A percentile compares a stretch with the other conserved stretches of the same genome.
Conservation (phyloP, 768 basidiomycete species). For the Lactarius vividus region DNA sequence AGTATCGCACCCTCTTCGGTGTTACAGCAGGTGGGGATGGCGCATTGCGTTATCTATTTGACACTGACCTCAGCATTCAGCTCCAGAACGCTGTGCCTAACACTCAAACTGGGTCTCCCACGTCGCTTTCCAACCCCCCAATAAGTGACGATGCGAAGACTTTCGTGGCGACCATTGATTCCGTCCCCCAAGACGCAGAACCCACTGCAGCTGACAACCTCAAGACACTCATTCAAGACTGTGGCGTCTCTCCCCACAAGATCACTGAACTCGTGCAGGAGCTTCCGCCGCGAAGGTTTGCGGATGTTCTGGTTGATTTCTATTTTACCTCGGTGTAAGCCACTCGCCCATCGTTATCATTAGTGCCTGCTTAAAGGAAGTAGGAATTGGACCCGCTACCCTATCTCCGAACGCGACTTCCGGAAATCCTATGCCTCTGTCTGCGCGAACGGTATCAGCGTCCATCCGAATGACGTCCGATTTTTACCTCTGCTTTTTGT, state of each 20-base stretch:
- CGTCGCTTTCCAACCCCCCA: slow-evolving; percentile 18
- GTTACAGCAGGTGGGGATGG: slow-evolving; percentile 62
- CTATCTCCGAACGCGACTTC: slow-evolving; percentile 83
- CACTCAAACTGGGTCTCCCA: slow-evolving; percentile 30
- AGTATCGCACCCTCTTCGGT: slow-evolving; percentile 78
- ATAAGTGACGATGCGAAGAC: slow-evolving; percentile 32
- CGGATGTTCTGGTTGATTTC: slow-evolving; percentile 77
- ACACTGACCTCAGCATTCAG: slow-evolving; percentile 34
- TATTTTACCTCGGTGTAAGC: slow-evolving; percentile 74
- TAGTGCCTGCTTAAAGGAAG: slow-evolving; percentile 23
- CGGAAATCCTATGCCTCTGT: slow-evolving; percentile 67
- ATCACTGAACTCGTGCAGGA: slow-evolving; percentile 87
- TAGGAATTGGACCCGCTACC: slow-evolving; percentile 94
- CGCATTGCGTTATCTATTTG: slow-evolving; percentile 4
- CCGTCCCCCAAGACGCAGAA: slow-evolving; percentile 43
- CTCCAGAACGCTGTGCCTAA: slow-evolving; percentile 51
- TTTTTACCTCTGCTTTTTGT: slow-evolving; percentile 93
- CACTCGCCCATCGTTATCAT: slow-evolving; percentile 2
- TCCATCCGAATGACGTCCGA: slow-evolving; percentile 73
- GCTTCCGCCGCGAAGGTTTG: slow-evolving; percentile 72
- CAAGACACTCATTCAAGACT: slow-evolving; percentile 85
- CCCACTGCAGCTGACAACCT: slow-evolving; percentile 74
- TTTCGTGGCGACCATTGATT: slow-evolving; percentile 38
- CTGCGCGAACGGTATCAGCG: slow-evolving; percentile 56
- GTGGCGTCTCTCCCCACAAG: slow-evolving; percentile 87